Percentiles rank a stretch among this genome's conserved stretches.
Conservation (phyloP, 495 filamentous ascomycete genomes). For the Neurospora sp. region DNA sequence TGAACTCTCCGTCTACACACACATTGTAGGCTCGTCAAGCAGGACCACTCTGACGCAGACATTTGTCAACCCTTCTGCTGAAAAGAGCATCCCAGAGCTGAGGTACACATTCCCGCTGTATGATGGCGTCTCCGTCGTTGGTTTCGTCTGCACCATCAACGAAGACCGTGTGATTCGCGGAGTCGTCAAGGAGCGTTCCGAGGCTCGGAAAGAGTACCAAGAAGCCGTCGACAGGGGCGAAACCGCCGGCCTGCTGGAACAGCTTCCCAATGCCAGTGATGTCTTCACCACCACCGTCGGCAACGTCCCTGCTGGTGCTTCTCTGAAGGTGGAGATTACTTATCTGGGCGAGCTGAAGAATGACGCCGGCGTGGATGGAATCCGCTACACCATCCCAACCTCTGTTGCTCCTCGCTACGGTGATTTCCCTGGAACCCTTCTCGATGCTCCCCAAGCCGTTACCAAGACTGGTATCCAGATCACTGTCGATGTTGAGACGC, state of each 20-base stretch:
- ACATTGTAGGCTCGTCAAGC: slow-evolving; percentile 44
- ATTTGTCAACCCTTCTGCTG: slow-evolving; percentile 42
- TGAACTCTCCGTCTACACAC: slow-evolving; percentile 38
- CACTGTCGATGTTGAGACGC: slow-evolving; percentile 50
- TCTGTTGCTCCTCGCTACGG: slow-evolving; percentile 56
- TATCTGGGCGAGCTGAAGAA: slow-evolving; percentile 61
- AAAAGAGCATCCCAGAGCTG: slow-evolving; percentile 31
- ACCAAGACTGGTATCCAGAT: slow-evolving; percentile 41
- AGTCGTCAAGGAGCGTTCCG: slow-evolving; percentile 49
- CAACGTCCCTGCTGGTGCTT: slow-evolving; percentile 47
- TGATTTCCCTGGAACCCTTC: slow-evolving; percentile 22
- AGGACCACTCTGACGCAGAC: slow-evolving; percentile 51
- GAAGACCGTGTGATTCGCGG: slow-evolving; percentile 41
- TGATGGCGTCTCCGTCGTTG: slow-evolving; percentile 54
- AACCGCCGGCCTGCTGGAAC: slow-evolving; percentile 52
- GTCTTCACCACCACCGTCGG: slow-evolving; percentile 55
- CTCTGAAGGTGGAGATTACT: slow-evolving; percentile 46
- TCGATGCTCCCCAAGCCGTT: slow-evolving; percentile 2
- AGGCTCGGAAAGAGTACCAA: slow-evolving; percentile 44
- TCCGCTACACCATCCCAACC: slow-evolving; percentile 55
- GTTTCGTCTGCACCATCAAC: slow-evolving; percentile 47
- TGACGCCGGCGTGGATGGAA: slow-evolving; percentile 50
- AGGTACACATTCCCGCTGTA: slow-evolving; percentile 59
- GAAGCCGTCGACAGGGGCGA: slow-evolving; percentile 46
- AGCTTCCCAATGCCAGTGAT: slow-evolving; percentile 45